phyloP scores from a whole-genome alignment of 2,329 filamentous ascomycete genomes.

The Akanthomyces lecanii region DNA sequence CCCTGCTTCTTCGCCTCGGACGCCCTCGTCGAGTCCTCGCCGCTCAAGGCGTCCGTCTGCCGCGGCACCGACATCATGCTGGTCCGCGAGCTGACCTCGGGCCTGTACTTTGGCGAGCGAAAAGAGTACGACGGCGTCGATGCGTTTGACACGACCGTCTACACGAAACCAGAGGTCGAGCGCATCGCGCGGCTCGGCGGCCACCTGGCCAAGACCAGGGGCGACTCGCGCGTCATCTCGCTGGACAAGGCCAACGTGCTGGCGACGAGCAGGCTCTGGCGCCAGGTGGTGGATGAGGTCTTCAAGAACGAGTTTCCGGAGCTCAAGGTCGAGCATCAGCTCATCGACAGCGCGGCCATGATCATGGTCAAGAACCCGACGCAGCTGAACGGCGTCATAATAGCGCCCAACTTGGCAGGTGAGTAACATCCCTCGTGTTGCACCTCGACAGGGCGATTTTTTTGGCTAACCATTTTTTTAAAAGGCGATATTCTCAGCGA shows the following conservation, averaged over 20 bases:
- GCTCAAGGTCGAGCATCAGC: slow-evolving; percentile 77
- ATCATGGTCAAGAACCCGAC: slow-evolving; percentile 92
- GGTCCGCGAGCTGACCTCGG: slow-evolving; percentile 85
- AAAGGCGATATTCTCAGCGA: slow-evolving; percentile 88
- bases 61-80: slow-evolving; percentile 87
- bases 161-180: slow-evolving; percentile 74
- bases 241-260: slow-evolving; percentile 97
- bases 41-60: slow-evolving; percentile 81
- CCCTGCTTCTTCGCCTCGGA: slow-evolving; percentile 95
- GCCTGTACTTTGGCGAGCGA: slow-evolving; percentile 92
- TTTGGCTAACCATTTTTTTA: slow-evolving; percentile 49
- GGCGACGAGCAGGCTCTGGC: slow-evolving; percentile 84
- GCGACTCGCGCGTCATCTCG: slow-evolving; percentile 69
- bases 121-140: slow-evolving; percentile 72
- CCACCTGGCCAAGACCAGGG: slow-evolving; percentile 70
- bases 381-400: slow-evolving; percentile 81
- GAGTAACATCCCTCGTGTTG: background rate
- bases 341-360: slow-evolving; percentile 97
- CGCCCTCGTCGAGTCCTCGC: slow-evolving; percentile 75
- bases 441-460: background rate
- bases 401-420: slow-evolving; percentile 73
- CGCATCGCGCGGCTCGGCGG: slow-evolving; percentile 79
- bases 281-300: slow-evolving; percentile 78
- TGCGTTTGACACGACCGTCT: slow-evolving; percentile 82
- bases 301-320: slow-evolving; percentile 88